Evolutionary conservation across 1,139 yeast species (phyloP).

Genomic region (Yamadazyma triangularis): DNA sequence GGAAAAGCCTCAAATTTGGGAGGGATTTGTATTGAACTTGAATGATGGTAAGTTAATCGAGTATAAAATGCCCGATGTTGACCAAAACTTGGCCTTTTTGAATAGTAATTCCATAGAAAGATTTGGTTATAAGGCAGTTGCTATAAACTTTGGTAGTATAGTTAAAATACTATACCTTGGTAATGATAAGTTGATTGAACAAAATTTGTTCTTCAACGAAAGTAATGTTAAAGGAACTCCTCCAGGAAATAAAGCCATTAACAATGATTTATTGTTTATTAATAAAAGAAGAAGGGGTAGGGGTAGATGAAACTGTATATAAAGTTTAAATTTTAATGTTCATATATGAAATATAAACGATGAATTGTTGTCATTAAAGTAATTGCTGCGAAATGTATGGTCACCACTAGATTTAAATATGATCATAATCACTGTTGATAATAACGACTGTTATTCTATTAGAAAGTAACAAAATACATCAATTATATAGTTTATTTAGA

Average conservation of each 20-base stretch:
- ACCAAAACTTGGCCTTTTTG: conserved; percentile 30
- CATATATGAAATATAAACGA: no score
- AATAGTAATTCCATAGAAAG: conserved; percentile 45
- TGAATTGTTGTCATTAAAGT: no score
- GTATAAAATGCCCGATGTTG: conserved; percentile 51
- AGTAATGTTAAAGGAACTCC: neutral
- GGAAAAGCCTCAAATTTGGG: no score
- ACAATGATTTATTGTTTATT: conserved; percentile 41
- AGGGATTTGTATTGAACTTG: conserved; percentile 70
- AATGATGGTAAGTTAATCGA: conserved; percentile 57
- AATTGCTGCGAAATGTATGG: no score
- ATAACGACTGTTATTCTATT: no score
- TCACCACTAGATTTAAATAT: no score
- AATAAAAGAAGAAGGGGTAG: conserved; percentile 36
- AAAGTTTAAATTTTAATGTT: no score
- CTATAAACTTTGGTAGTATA: conserved; percentile 67
- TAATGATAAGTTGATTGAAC: conserved; percentile 44
- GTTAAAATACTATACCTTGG: conserved; percentile 74
- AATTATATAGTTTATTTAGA: no score
- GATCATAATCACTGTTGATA: no score
- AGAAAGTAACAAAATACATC: no score
- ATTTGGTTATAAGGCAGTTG: conserved; percentile 75
- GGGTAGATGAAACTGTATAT: neutral
- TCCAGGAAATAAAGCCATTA: conserved; percentile 14
- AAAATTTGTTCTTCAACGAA: conserved; percentile 36